These are phyloP conservation scores for Suillus subalutaceus DNA, from an alignment of 768 basidiomycete species.

Conservation along the genomic window DNA sequence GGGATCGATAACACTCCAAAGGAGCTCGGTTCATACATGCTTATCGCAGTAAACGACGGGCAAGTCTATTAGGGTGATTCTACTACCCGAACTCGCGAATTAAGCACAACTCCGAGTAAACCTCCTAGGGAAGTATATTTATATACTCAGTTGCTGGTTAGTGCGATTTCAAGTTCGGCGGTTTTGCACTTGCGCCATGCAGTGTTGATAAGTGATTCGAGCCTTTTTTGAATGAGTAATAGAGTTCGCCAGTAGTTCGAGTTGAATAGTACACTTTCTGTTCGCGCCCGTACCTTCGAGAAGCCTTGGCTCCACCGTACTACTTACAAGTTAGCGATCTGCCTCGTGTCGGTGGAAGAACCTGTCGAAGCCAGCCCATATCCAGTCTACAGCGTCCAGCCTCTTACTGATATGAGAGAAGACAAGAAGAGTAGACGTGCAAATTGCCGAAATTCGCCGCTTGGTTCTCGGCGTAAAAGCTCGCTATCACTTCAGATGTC, in stretches of 20 bases:
- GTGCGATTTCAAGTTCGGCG: background rate
- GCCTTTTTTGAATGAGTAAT: slow-evolving; percentile 2
- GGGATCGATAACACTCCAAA: background rate
- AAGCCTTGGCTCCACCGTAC: background rate
- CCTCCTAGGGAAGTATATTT: background rate
- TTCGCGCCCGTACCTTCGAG: slow-evolving; percentile 9
- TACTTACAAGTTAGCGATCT: background rate
- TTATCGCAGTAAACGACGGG: background rate
- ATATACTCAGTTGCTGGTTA: background rate
- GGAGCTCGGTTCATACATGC: background rate
- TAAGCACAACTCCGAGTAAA: background rate
- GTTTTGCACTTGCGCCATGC: background rate
- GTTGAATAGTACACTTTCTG: background rate
- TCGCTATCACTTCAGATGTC: background rate
- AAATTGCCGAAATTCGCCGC: slow-evolving; percentile 6
- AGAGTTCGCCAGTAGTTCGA: background rate
- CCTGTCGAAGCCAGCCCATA: slow-evolving; percentile 3
- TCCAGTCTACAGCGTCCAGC: background rate
- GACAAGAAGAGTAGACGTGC: background rate
- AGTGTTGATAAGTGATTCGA: background rate
- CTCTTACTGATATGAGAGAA: background rate
- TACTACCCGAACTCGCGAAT: background rate
- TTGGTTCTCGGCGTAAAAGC: background rate
- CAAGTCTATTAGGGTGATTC: background rate
- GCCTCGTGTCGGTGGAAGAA: slow-evolving; percentile 6